Percentiles rank a stretch among this genome's conserved stretches.
phyloP scores from a whole-genome alignment of 805 yeast genomes.

The Wickerhamiella sergipiensis region DNA sequence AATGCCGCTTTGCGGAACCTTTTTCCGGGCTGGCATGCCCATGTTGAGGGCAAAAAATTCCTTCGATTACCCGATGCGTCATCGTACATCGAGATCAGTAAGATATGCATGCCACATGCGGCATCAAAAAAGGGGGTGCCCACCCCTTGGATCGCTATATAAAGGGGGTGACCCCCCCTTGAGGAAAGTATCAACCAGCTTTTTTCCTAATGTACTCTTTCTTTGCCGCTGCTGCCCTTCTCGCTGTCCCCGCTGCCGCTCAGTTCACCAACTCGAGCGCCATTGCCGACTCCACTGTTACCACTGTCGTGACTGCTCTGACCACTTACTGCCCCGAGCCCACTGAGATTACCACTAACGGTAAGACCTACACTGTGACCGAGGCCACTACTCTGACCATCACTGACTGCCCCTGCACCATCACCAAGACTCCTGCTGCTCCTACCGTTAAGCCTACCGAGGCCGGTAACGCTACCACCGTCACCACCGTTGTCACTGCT shows the following conservation, averaged over 20 bases:
- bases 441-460: neutral
- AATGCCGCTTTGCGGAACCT: neutral
- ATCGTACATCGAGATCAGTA: neutral
- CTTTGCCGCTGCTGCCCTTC: neutral
- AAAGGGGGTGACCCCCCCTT: neutral
- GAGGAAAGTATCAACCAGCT: neutral
- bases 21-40: neutral
- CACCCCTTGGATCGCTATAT: neutral
- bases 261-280: constrained; percentile 25
- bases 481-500: constrained; percentile 18
- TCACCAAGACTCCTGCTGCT: neutral
- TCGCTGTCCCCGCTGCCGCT: neutral
- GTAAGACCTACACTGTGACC: constrained; percentile 32
- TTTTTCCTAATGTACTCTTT: neutral
- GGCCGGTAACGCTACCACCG: neutral
- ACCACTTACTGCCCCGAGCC: constrained; percentile 70
- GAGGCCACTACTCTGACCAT: constrained; percentile 71
- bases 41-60: neutral
- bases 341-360: constrained; percentile 39
- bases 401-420: constrained; percentile 72
- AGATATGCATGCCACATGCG: neutral
- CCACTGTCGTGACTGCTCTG: constrained; percentile 26
- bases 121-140: neutral
- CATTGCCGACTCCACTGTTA: constrained; percentile 3
- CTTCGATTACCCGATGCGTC: neutral